Conservation (phyloP, 306 rosid species). For the Sesbania bispinosa region DNA sequence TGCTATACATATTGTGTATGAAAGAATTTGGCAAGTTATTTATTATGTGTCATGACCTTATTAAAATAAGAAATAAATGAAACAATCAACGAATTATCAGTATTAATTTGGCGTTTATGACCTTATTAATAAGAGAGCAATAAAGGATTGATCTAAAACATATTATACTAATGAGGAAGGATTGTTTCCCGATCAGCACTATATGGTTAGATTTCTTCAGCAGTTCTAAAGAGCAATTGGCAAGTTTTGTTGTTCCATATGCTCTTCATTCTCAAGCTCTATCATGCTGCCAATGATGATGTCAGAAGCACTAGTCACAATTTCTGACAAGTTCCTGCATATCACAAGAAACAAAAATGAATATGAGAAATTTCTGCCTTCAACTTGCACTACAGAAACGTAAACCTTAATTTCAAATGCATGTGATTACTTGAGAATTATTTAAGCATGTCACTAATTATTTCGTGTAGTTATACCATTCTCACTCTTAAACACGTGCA, state of each 20-base stretch:
- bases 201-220: not conserved
- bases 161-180: not conserved
- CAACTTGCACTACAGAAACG: too few relatives aligned
- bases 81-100: not conserved
- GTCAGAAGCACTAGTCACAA: constrained; percentile 57
- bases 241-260: constrained; percentile 18
- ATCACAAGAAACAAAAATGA: not conserved
- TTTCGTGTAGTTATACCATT: too few relatives aligned
- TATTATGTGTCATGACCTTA: not conserved
- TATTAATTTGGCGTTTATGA: not conserved
- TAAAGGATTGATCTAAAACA: not conserved
- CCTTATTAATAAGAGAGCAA: not conserved
- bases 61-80: not conserved
- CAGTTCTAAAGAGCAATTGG: constrained; percentile 28
- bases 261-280: constrained; percentile 56
- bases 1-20: too few relatives aligned
- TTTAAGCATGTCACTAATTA: too few relatives aligned
- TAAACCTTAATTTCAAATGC: too few relatives aligned
- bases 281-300: constrained; percentile 55
- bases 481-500: too few relatives aligned
- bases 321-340: constrained; percentile 65
- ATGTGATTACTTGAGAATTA: too few relatives aligned
- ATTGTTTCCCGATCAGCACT: not conserved
- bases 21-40: not conserved
- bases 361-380: not conserved